Evolutionary conservation across 192 early-diverging fungal species (phyloP).

Genomic region (Coemansia sp.): DNA sequence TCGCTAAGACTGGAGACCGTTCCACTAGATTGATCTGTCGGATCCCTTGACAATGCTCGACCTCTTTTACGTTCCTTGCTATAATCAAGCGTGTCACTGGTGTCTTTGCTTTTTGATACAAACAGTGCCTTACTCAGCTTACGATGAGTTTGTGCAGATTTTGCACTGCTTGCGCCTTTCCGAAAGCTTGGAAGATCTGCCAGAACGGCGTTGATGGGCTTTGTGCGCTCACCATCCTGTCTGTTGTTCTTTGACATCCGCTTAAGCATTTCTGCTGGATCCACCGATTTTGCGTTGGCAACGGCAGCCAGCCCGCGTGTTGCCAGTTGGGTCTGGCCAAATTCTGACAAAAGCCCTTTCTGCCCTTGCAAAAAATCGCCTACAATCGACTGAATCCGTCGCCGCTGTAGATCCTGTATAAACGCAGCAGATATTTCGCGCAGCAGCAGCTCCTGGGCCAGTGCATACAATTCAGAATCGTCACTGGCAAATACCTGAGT

Average conservation of each 20-base stretch:
- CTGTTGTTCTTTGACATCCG: constrained; percentile 22
- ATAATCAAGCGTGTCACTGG: too few species aligned
- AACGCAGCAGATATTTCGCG: constrained; percentile 43
- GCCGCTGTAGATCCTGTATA: constrained; percentile 33
- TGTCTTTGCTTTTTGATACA: too few species aligned
- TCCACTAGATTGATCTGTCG: neutral
- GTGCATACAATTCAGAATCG: constrained; percentile 24
- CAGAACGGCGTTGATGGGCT: constrained; percentile 29
- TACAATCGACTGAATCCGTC: constrained; percentile 18
- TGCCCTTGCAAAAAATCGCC: constrained; percentile 13
- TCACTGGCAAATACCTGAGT: constrained; percentile 9
- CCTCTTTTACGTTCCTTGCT: neutral
- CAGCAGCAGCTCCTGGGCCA: constrained; percentile 36
- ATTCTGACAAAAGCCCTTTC: neutral
- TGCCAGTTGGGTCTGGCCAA: neutral
- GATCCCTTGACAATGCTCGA: neutral
- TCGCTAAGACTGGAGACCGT: neutral
- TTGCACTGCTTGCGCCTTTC: constrained; percentile 13
- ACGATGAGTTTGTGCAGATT: neutral
- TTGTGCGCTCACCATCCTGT: constrained; percentile 10
- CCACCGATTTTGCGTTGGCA: constrained; percentile 14
- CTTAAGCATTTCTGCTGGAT: constrained; percentile 33
- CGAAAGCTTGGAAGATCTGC: constrained; percentile 49
- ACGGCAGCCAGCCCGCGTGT: too few species aligned
- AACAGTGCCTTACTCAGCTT: neutral